phyloP scores from a whole-genome alignment of 805 yeast species.

The Soucietia sequanensis region DNA sequence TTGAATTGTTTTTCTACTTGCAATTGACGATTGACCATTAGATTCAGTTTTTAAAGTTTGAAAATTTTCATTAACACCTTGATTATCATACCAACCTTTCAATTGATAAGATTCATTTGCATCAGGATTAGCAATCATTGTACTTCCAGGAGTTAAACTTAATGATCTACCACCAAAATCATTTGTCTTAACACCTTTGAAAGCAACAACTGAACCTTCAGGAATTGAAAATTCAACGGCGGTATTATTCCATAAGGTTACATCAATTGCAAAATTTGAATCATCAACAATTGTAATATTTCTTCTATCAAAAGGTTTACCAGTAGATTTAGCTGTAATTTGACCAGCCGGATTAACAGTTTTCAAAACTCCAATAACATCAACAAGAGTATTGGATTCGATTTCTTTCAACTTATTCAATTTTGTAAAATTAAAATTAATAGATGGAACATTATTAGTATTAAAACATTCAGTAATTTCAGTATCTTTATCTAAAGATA shows the following conservation, averaged over 20 bases:
- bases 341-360: conserved; percentile 73
- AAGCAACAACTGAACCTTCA: conserved; percentile 82
- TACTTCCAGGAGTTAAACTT: conserved; percentile 76
- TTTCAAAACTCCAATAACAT: conserved; percentile 84
- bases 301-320: conserved; percentile 89
- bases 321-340: conserved; percentile 82
- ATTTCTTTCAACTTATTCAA: conserved; percentile 63
- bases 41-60: conserved; percentile 58
- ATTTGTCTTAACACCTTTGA: conserved; percentile 85
- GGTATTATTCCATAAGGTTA: conserved; percentile 88
- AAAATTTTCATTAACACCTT: conserved; percentile 64
- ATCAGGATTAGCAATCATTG: conserved; percentile 80
- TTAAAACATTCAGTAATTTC: conserved; percentile 66
- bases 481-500: conserved; percentile 77
- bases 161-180: conserved; percentile 87
- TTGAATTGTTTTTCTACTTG: conserved; percentile 62
- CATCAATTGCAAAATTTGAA: conserved; percentile 66
- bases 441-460: conserved; percentile 67
- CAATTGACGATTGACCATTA: conserved; percentile 34
- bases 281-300: conserved; percentile 86
- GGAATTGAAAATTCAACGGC: conserved; percentile 76
- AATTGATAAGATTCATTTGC: conserved; percentile 81
- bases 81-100: conserved; percentile 93
- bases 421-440: conserved; percentile 72
- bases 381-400: conserved; percentile 72